A percentile compares a stretch with the other conserved stretches of the same genome.
These are phyloP conservation scores for Brassica hybrid DNA, from an alignment of 441 rosid species.

Conservation along the genomic window DNA sequence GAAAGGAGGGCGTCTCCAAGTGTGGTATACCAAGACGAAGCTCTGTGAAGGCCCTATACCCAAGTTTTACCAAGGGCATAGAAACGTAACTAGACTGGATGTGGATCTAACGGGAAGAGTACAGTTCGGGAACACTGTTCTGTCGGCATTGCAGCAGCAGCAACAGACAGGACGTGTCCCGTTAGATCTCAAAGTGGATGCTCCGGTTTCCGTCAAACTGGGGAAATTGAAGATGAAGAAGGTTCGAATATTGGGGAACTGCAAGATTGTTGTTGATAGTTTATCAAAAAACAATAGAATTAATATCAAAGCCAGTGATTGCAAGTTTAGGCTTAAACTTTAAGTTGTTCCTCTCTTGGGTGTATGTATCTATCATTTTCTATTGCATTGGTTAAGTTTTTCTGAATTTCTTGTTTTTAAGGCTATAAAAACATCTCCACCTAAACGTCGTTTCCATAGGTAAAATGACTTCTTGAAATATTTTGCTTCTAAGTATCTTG, in stretches of 20 bases:
- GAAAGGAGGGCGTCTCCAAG: conserved; percentile 55
- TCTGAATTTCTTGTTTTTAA: background rate
- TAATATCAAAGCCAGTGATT: conserved; percentile 62
- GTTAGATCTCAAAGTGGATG: conserved; percentile 55
- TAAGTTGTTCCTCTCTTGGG: conserved; percentile 34
- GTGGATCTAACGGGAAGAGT: conserved; percentile 51
- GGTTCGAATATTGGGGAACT: conserved; percentile 55
- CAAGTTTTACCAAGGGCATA: conserved; percentile 66
- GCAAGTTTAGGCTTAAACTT: conserved; percentile 54
- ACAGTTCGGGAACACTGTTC: conserved; percentile 49
- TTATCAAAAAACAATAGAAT: conserved; percentile 51
- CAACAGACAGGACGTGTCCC: conserved; percentile 64
- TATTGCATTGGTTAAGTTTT: background rate
- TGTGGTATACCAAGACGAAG: conserved; percentile 55
- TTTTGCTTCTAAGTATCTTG: background rate
- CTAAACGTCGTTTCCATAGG: background rate
- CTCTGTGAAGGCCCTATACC: conserved; percentile 64
- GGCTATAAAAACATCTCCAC: background rate
- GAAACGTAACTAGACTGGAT: conserved; percentile 54
- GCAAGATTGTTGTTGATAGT: conserved; percentile 65
- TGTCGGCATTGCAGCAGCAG: conserved; percentile 64
- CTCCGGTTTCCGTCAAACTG: conserved; percentile 56
- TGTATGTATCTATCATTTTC: background rate
- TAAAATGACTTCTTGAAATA: too few species aligned
- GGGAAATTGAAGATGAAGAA: conserved; percentile 60